Base-by-base conservation (phyloP, 164 flowering plant genomes). In the Macadamia integrifolia region DNA sequence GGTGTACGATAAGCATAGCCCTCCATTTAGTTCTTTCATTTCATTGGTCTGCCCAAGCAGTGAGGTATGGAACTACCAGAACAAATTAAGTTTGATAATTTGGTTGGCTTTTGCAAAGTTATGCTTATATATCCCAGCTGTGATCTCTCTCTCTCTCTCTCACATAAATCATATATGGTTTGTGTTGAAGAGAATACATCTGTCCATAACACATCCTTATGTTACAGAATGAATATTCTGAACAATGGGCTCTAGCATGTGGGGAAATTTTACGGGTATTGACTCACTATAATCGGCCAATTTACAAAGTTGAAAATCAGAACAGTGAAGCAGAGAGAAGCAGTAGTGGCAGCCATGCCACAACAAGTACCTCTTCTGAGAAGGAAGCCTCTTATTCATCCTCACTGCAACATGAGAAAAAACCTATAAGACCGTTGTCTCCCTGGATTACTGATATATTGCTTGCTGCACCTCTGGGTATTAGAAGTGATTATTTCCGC, bases 391-490 rank as follows among this genome's bases (percentile, higher is more conserved):
- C 70, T 73, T 62, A 75, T 58, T 61, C 70, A 48, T 70, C 82
- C 49, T 60, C 66, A 66, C 72, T 58, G 52, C 89, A 82, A 60
- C 85, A 71, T 46, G 98, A 93, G 74, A 87, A 83, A 80, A 93
- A 84, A 75, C 88, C 98, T 32, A 60, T 81, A 68, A 80, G 98
- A 83, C 97, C 94, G 63, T 72, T 93, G 75, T 88, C 98, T 70
- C 94, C 94, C 31, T 93, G 98, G 98, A 89, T 93, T 61, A 88
- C 96, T 67, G 98, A 93, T 76, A 88, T 93, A 76, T 81, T 93
- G 78, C 93, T 93, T 75, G 93, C 93, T 57, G 97, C 98, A 58
- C 98, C 98, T 30, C 77, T 93, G 62, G 96, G 92, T 62, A 88
- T 93, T 65, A 83, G 90, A 78, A 93, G 97, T 77, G 97, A 91